These are phyloP conservation scores for Actinomortierella wolfii DNA, from an alignment of 371 early-diverging fungal genomes.

Conservation along the genomic window DNA sequence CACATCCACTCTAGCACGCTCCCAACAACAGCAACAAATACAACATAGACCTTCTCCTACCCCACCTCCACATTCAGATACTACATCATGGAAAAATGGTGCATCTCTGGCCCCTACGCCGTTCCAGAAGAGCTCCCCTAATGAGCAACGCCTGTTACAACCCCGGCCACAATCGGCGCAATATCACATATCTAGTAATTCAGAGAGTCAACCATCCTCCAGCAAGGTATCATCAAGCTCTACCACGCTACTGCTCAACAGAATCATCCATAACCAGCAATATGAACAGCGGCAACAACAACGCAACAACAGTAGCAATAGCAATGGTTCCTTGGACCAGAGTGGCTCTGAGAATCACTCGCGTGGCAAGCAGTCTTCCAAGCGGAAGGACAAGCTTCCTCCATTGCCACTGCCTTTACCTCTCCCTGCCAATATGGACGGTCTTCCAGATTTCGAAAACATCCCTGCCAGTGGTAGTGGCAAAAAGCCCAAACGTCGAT, in stretches of 20 bases:
- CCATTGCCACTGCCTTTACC: background rate
- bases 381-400: background rate
- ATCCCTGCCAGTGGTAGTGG: background rate
- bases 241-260: background rate
- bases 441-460: background rate
- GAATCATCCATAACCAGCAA: background rate
- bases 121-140: background rate
- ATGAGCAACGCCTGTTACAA: background rate
- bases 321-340: background rate
- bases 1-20: background rate
- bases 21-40: background rate
- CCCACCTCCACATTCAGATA: too few species aligned
- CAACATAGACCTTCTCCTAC: constrained; percentile 3
- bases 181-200: constrained; percentile 2
- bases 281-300: background rate
- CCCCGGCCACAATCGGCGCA: background rate
- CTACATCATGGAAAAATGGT: too few species aligned
- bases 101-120: too few species aligned
- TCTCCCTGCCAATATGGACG: background rate
- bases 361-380: background rate
- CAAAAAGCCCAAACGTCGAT: constrained; percentile 12
- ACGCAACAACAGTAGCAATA: background rate
- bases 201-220: constrained; percentile 12
- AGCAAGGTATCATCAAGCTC: constrained; percentile 1
- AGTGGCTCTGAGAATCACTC: background rate